Percentiles rank a stretch among this genome's conserved stretches.
Conservation (phyloP, 2,329 filamentous ascomycete genomes). For the Fusarium chaquense region DNA sequence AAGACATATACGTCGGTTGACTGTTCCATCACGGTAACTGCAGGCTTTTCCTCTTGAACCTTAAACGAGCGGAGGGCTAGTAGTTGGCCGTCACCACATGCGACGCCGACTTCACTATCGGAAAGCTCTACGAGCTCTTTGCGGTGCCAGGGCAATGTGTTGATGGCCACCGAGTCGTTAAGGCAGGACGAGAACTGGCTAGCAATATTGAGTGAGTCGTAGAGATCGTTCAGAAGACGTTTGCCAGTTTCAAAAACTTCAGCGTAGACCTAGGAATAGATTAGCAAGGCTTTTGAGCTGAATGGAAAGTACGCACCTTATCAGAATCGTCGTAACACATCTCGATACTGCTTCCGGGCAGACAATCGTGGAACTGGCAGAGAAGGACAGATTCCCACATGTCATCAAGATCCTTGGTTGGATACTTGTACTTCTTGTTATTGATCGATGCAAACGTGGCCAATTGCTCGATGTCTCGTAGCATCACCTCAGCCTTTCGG, state of each 20-base stretch:
- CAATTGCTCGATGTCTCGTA: constrained; percentile 89
- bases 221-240: constrained; percentile 76
- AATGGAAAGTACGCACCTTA: constrained; percentile 61
- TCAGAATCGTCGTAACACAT: constrained; percentile 99
- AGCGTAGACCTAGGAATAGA: constrained; percentile 73
- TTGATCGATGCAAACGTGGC: constrained; percentile 86
- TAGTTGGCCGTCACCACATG: constrained; percentile 67
- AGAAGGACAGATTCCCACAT: constrained; percentile 96
- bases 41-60: constrained; percentile 56
- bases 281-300: constrained; percentile 6
- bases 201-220: constrained; percentile 73
- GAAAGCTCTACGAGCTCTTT: constrained; percentile 78
- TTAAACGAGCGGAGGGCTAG: constrained; percentile 65
- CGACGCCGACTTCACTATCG: constrained; percentile 64
- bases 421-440: constrained; percentile 82
- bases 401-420: constrained; percentile 90
- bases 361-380: constrained; percentile 97
- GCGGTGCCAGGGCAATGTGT: constrained; percentile 89
- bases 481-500: constrained; percentile 82
- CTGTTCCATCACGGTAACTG: constrained; percentile 65
- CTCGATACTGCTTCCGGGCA: constrained; percentile 94
- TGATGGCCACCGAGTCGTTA: constrained; percentile 74
- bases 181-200: constrained; percentile 55
- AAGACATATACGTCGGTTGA: constrained; percentile 78
- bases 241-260: constrained; percentile 83